Evolutionary conservation across 768 basidiomycete genomes (phyloP).

Genomic region (Hypholoma sublateritium): DNA sequence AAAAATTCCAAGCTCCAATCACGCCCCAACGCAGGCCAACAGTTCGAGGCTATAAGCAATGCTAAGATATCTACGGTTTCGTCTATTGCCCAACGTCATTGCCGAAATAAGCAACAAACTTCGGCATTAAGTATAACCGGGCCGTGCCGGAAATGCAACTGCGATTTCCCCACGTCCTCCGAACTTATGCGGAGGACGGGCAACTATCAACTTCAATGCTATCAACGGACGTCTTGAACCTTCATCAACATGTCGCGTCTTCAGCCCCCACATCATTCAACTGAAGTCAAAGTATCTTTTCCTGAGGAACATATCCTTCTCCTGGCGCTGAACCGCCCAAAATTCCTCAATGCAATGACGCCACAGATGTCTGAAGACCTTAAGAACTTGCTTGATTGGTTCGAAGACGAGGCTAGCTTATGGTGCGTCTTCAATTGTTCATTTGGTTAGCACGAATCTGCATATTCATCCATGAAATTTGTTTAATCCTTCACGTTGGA

Average conservation of each 20-base stretch:
- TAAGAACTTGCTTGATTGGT: constrained; percentile 60
- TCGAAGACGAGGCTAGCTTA: constrained; percentile 67
- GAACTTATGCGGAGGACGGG: neutral
- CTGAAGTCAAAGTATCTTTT: constrained; percentile 35
- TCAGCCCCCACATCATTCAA: constrained; percentile 32
- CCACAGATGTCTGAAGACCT: constrained; percentile 57
- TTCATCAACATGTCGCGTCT: constrained; percentile 15
- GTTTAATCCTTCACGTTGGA: neutral
- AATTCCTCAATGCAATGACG: constrained; percentile 72
- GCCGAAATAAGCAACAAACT: neutral
- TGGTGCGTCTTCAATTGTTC: constrained; percentile 49
- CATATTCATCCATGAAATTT: neutral
- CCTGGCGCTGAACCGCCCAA: constrained; percentile 61
- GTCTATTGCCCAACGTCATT: neutral
- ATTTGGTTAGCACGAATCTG: neutral
- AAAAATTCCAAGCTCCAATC: too few relatives aligned
- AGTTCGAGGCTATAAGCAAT: too few relatives aligned
- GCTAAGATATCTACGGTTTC: too few relatives aligned
- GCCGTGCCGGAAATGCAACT: constrained; percentile 1
- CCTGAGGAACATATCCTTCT: constrained; percentile 39
- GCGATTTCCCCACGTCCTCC: neutral
- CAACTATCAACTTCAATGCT: neutral
- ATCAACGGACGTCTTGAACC: neutral
- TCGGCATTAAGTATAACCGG: neutral
- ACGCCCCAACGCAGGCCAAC: too few relatives aligned